Base-by-base conservation (phyloP, 352 stramenopile species). In the Globisporangium nodosum region DNA sequence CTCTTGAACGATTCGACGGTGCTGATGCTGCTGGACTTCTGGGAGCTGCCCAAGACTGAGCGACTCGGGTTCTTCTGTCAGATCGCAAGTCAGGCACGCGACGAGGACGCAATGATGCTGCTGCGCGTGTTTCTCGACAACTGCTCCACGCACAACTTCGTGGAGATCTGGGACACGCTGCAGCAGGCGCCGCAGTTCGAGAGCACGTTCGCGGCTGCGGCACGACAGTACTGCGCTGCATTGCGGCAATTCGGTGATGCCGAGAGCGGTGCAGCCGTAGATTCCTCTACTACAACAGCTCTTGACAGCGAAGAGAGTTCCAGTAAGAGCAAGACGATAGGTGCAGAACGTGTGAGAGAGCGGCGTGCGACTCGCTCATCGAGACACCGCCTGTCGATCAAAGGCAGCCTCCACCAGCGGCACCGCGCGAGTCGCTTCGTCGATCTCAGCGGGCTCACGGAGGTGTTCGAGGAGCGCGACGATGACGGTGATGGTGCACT, bases 31-130 rank as follows among this genome's bases (percentile, higher is more conserved):
- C 64, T 89, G 13, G 70, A 87, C 52, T 89, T 87, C 65, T 90
- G 76, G 78, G 69, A 77, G 16, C 61, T 92, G 1, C 74, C 80
- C 7, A 69, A 68, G 50, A 64, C 63, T 18, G 78, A 92, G 58
- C 74, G 78, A 0, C 65, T 89, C 11, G 73, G 63, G 35, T 88
- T 92, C 50, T 78, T 92, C 48, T 84, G 70, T 47, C 82, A 92
- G 56, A 71, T 92, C 54, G 78, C 79, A 30, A 88, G 73, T 39
- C 80, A 90, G 33, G 69, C 68, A 5, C 69, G 49, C 45, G 69
- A 82, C 31, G 68, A 78, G 33, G 79, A 90, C 31, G 69, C 70
- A 1, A 68, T 68, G 9, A 58, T 75, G 13, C 64, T 92, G 16
- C 43, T 53, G 16, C 56, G 39, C 13, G 56, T 62, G 16, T 62